A percentile compares a stretch with the other conserved stretches of the same genome.
These are phyloP conservation scores for Straminergon stramineum DNA, from an alignment of 225 moss, liverwort and hornwort genomes.

Conservation along the genomic window DNA sequence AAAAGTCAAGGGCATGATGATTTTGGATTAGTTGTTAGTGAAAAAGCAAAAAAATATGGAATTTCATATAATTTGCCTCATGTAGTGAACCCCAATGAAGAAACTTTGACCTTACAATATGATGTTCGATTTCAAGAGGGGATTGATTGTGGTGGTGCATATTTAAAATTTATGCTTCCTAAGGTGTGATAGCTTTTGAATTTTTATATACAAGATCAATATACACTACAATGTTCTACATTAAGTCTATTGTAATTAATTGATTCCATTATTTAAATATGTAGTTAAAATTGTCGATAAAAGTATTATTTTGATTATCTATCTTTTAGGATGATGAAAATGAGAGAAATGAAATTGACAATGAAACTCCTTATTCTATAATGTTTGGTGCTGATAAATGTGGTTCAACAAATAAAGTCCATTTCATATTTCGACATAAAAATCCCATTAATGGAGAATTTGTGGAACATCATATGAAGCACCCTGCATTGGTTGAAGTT, in stretches of 20 bases:
- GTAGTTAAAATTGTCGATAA: accelerated
- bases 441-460: background rate
- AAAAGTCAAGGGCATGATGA: background rate
- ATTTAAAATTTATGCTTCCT: background rate
- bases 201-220: background rate
- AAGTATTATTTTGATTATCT: no score
- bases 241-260: background rate
- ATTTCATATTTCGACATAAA: background rate
- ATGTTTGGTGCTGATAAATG: background rate
- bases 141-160: background rate
- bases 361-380: background rate
- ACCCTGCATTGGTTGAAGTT: background rate
- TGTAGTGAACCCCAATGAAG: background rate
- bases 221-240: background rate
- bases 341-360: background rate
- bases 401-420: background rate
- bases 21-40: background rate
- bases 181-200: background rate
- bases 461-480: background rate
- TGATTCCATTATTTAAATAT: background rate
- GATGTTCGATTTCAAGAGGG: background rate
- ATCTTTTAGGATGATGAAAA: background rate
- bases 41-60: background rate
- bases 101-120: background rate
- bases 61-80: background rate